Base-by-base conservation (phyloP, 2,329 filamentous ascomycete species). In the Phaeosphaeriaceae sp. region DNA sequence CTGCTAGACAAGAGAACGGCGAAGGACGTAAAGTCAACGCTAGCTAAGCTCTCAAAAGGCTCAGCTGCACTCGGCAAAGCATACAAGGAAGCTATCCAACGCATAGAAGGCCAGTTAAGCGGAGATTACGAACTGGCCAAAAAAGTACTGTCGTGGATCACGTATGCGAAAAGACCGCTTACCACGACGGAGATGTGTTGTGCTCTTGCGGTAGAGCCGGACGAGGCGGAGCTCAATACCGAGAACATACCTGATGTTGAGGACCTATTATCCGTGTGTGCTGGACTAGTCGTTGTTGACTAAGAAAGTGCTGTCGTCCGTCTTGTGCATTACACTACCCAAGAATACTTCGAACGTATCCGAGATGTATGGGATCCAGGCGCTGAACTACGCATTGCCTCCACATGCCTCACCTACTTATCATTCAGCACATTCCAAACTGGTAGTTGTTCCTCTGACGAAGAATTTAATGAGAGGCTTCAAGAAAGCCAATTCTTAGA, bases 41-140 rank as follows among this genome's bases (percentile, higher is more conserved):
- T 61, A 12, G 16, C 15, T 3, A 50, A 38, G 4, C 39, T 58
- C 1, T 15, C 55, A 1, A 43, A 29, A 6, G 55, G 50, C 18
- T 20, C 38, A 8, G 35, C 21, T 8, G 40, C 47, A n/a, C 36
- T 48, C 16, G 44, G 53, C 18, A 17, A 28, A 6, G 54, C 54
- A 5, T 61, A 60, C 32, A 13, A 37, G 1, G 42, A 50, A 7
- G 56, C 54, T 2, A 35, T 58, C 15, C 12, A 46, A 3, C 65
- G 77, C n/a, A 79, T 82, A 20, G 37, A 72, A 13, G 50, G 56
- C 0, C 78, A 82, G 39, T 11, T 54, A 1, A 1, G 42, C 1
- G 72, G 68, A 3, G 54, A 68, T 6, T 29, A 32, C 17, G 48
- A 69, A 0, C 63, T 79, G 34, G 79, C 79, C 0, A 74, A 66